Percentiles rank a stretch among this genome's conserved stretches.
Evolutionary conservation across 768 basidiomycete genomes (phyloP).

Genomic region (Suillus luteus): DNA sequence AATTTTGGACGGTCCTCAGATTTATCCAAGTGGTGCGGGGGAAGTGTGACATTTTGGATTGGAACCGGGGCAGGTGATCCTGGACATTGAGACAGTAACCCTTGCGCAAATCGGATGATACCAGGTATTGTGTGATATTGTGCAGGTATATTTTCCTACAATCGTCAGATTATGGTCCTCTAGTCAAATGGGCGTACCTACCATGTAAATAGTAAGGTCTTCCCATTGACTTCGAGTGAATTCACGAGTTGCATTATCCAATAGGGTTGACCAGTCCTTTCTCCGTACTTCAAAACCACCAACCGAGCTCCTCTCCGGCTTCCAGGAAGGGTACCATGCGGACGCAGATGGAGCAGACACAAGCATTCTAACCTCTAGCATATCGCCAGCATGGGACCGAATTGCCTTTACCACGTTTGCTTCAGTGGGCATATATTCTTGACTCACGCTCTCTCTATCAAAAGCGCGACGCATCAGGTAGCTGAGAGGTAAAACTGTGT

Average conservation of each 20-base stretch:
- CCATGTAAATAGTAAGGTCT: slow-evolving; percentile 64
- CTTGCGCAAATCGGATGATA: slow-evolving; percentile 47
- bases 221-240: slow-evolving; percentile 58
- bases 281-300: slow-evolving; percentile 71
- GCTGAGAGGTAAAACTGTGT: slow-evolving; percentile 60
- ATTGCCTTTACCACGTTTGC: slow-evolving; percentile 57
- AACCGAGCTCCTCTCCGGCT: slow-evolving; percentile 30
- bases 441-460: slow-evolving; percentile 24
- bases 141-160: slow-evolving; percentile 70
- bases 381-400: slow-evolving; percentile 46
- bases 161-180: slow-evolving; percentile 9
- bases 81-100: slow-evolving; percentile 31
- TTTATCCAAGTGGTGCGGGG: slow-evolving; percentile 64
- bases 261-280: slow-evolving; percentile 42
- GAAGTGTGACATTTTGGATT: slow-evolving; percentile 58
- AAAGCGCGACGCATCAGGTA: slow-evolving; percentile 47
- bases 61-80: slow-evolving; percentile 17
- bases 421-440: slow-evolving; percentile 37
- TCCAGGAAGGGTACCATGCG: slow-evolving; percentile 37
- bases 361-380: slow-evolving; percentile 63
- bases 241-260: slow-evolving; percentile 25
- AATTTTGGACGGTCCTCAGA: slow-evolving; percentile 55
- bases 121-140: slow-evolving; percentile 52
- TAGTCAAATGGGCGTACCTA: slow-evolving; percentile 26
- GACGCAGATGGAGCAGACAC: slow-evolving; percentile 46